Percentiles rank a stretch among this genome's conserved stretches.
These are phyloP conservation scores for Dactylonectria macrodidyma DNA, from an alignment of 2,329 filamentous ascomycete genomes.

Conservation along the genomic window DNA sequence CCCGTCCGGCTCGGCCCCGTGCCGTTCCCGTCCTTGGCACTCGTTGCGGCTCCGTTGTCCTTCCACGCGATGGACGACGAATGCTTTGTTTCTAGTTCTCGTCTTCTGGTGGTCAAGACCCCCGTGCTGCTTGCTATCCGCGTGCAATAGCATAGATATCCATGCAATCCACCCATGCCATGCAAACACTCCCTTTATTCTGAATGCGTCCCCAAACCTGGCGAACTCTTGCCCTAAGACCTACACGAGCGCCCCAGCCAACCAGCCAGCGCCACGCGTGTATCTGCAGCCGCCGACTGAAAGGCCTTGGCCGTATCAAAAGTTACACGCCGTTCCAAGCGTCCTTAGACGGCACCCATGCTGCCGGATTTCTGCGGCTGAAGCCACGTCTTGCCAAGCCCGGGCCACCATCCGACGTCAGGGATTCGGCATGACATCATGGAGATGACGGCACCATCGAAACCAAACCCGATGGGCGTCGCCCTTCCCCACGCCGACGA, in stretches of 20 bases:
- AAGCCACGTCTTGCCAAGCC: slow-evolving; percentile 1
- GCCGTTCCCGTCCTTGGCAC: not conserved
- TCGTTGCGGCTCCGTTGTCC: not conserved
- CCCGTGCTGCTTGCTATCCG: slow-evolving; percentile 4
- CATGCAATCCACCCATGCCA: not conserved
- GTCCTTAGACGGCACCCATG: not conserved
- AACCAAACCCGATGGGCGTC: not conserved
- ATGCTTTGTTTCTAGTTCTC: not conserved
- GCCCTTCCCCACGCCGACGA: too few relatives aligned
- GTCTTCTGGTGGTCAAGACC: not conserved
- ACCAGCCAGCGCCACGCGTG: not conserved
- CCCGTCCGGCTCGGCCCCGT: not conserved
- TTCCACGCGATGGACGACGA: not conserved
- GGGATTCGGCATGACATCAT: slow-evolving; percentile 31
- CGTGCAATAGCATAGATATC: slow-evolving; percentile 6
- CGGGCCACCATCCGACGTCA: slow-evolving; percentile 3
- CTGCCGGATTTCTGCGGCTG: not conserved
- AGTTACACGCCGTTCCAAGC: not conserved
- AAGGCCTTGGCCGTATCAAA: not conserved
- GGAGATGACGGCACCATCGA: not conserved
- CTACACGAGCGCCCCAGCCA: not conserved
- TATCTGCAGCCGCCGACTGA: not conserved
- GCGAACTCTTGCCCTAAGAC: not conserved
- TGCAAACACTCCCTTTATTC: not conserved
- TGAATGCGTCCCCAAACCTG: not conserved